phyloP scores from a whole-genome alignment of 345 rosid species.

The Combretum micranthum region DNA sequence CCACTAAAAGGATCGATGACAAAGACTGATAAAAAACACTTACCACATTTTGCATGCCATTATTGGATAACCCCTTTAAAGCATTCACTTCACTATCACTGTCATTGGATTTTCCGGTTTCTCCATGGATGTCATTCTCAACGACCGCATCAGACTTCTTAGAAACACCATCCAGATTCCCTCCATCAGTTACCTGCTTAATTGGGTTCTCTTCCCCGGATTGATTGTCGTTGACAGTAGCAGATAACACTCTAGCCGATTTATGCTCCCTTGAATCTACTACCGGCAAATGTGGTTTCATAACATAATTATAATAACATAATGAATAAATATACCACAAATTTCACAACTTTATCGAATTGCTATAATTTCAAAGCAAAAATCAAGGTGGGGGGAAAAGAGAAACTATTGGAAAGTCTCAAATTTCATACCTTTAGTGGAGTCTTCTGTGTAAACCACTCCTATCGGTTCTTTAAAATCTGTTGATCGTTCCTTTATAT shows the following conservation, averaged over 20 bases:
- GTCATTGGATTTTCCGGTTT: constrained; percentile 9
- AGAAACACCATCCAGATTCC: neutral
- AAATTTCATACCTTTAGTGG: constrained; percentile 25
- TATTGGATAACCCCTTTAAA: neutral
- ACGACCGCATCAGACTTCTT: constrained; percentile 8
- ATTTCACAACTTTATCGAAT: neutral
- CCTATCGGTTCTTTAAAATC: constrained; percentile 45
- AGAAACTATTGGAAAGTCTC: neutral
- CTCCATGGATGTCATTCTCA: constrained; percentile 1
- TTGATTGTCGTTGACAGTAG: constrained; percentile 41
- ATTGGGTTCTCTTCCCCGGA: constrained; percentile 39
- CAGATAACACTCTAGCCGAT: constrained; percentile 65
- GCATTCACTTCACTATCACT: constrained; percentile 4
- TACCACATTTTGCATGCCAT: constrained; percentile 21
- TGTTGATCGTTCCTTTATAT: constrained; percentile 46
- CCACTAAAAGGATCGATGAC: neutral
- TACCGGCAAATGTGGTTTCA: constrained; percentile 19
- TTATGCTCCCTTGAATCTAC: constrained; percentile 47
- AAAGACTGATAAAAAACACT: constrained; percentile 4
- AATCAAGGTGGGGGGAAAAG: neutral
- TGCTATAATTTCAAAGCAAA: neutral
- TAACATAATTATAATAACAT: neutral
- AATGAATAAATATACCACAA: neutral
- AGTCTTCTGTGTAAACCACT: constrained; percentile 40
- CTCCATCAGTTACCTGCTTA: constrained; percentile 41